Base-by-base conservation (phyloP, 179 eudicot species). In the Sideroxylon spinosum region DNA sequence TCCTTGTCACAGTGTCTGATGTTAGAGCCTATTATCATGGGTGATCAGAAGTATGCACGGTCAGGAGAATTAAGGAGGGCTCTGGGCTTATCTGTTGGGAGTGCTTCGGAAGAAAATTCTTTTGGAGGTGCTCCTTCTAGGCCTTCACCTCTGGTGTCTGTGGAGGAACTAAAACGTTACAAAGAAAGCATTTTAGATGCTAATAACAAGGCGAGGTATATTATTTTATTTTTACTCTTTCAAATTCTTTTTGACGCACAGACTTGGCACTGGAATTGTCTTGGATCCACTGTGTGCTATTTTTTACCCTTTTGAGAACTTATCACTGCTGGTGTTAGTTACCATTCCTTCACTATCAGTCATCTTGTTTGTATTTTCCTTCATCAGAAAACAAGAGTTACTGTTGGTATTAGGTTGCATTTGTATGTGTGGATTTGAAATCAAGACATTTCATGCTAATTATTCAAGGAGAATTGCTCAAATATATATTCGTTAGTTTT, bases 141-240 rank as follows among this genome's bases (percentile, higher is more conserved):
- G 88, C 81, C 84, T 78, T 83, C 88, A 53, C 84, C 91, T 73
- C 81, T 84, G 46, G 67, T 74, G 78, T 78, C 85, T n/a, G 73
- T 86, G 63, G 97, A 91, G 68, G 98, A 93, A 53, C 76, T 95
- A 61, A 91, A 88, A 81, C 91, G 91, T 28, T 85, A 80, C 64
- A 93, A 84, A 84, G 88, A 84, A 77, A 83, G 84, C 85, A 80
- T 91, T 80, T 53, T 59, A 65, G 98, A 95, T 60, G 85, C 87
- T 46, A 85, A 81, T 80, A 48, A 68, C 71, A 90, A 89, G 85
- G 98, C 97, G 64, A 86, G 89, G 91, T 85, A 73, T 56, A 72
- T 50, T 32, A 32, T 65, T 71, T 52, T 12, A 0, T 59, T 32
- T 74, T n/a, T 10, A n/a, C 37, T 56, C 13, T 22, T 49, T 78